Conservation (phyloP, 2,329 filamentous ascomycete genomes). For the Colletotrichum sp. region DNA sequence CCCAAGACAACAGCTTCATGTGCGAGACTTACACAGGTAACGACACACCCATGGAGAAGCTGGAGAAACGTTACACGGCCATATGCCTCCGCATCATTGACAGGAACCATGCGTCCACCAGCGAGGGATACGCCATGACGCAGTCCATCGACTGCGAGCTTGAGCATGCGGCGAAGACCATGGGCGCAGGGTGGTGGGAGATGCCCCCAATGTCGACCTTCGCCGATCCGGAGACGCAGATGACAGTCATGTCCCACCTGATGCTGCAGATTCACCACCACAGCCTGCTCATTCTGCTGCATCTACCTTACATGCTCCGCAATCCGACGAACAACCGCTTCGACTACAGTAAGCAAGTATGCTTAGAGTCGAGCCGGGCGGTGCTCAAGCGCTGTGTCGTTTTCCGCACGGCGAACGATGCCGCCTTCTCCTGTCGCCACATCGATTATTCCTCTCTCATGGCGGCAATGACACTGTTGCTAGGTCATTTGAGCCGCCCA, state of each 20-base stretch:
- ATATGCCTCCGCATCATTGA: conserved; percentile 51
- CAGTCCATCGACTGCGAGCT: conserved; percentile 54
- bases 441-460: conserved; percentile 59
- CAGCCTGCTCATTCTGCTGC: conserved; percentile 55
- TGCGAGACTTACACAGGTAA: conserved; percentile 28
- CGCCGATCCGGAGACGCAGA: conserved; percentile 6
- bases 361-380: conserved; percentile 55
- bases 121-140: conserved; percentile 44
- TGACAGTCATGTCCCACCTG: conserved; percentile 33
- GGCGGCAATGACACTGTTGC: conserved; percentile 54
- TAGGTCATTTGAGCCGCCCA: conserved; percentile 49
- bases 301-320: conserved; percentile 60
- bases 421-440: conserved; percentile 48
- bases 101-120: conserved; percentile 43
- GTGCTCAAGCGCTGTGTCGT: conserved; percentile 52
- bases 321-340: conserved; percentile 41
- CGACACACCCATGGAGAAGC: conserved; percentile 43
- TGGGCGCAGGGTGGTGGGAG: conserved; percentile 56
- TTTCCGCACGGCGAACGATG: conserved; percentile 46
- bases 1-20: conserved; percentile 43
- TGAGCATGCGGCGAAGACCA: conserved; percentile 42
- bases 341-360: conserved; percentile 54
- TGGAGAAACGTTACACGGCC: conserved; percentile 50
- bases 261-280: conserved; percentile 57
- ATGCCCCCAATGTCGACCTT: conserved; percentile 30